Base-by-base conservation (phyloP, 1,284 basidiomycete species). In the Ceratobasidium sp. region DNA sequence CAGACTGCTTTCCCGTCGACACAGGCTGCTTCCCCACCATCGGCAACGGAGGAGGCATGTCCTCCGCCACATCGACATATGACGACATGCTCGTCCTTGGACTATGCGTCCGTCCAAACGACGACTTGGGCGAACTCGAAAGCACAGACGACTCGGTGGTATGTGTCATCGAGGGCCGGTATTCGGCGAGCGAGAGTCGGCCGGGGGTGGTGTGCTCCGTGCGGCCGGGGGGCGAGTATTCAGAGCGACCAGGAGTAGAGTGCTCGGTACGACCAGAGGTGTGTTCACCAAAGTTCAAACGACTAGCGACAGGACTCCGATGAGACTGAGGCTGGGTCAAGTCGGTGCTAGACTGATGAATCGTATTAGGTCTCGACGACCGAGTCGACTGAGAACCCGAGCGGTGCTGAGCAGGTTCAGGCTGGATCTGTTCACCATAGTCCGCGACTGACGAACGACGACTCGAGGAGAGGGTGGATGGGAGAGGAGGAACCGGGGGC, bases 1-100 rank as follows among this genome's bases (percentile, higher is more conserved):
- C 38, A 38, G 38, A 38, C 38, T 75, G 73, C n/a, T 75, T 75
- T 14, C 73, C 73, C 66, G 48, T 18, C 48, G 48, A 14, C 48
- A 2, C 38, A 38, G 38, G 8, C 38, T 38, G 38, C 38, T 38
- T 38, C 38, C 38, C 38, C 4, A 50, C 30, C 12, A 50, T 41
- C 48, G 66, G 66, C 16, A 44, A 30, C 35, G 59, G 70, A 33
- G 60, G 73, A 16, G 35, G 30, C n/a, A 70, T 38, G 1, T 75
- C 73, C 1, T 75, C 73, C 6, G 16, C 48, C 0, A 75, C 18
- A 27, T 75, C 73, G 0, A 75, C 62, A n/a, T 75, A 75, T 2
- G 60, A 65, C 14, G 73, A 75, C 60, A 75, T 75, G 50, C 73
- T 75, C 35, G 73, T 75, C 8, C 73, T 4, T 20, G 73, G 73